phyloP scores from a whole-genome alignment of 2,329 filamentous ascomycete genomes.

The Gnomoniopsis sp. region DNA sequence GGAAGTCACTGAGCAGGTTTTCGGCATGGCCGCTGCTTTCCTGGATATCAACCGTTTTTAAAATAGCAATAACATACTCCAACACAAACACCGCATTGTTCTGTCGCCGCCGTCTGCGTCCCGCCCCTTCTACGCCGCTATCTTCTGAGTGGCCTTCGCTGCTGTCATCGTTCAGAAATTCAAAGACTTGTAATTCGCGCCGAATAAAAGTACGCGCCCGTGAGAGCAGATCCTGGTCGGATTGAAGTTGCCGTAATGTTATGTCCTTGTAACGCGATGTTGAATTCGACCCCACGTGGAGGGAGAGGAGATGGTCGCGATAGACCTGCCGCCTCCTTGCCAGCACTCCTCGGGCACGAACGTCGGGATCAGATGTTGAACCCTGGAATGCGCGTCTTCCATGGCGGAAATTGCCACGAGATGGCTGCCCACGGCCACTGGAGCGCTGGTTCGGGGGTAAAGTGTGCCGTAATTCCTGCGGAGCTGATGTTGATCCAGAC shows the following conservation, averaged over 20 bases:
- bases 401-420: background rate
- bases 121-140: conserved; percentile 13
- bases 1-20: conserved; percentile 72
- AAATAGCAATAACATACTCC: conserved; percentile 79
- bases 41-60: conserved; percentile 80
- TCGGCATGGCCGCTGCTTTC: conserved; percentile 76
- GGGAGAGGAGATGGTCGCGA: conserved; percentile 65
- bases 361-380: background rate
- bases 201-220: conserved; percentile 79
- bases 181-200: conserved; percentile 80
- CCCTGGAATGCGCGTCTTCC: conserved; percentile 6
- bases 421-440: background rate
- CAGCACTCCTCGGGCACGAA: conserved; percentile 29
- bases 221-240: conserved; percentile 65
- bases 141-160: conserved; percentile 14
- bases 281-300: conserved; percentile 78
- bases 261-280: conserved; percentile 74
- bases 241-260: conserved; percentile 62
- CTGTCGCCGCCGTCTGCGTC: conserved; percentile 20
- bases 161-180: conserved; percentile 52
- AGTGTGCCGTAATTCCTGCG: background rate
- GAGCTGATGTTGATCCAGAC: background rate
- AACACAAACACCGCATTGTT: conserved; percentile 81
- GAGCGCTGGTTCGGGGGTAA: background rate
- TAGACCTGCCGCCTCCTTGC: conserved; percentile 70